These are phyloP conservation scores for Cryptococcus sp. DNA, from an alignment of 1,284 basidiomycete genomes.

Conservation along the genomic window DNA sequence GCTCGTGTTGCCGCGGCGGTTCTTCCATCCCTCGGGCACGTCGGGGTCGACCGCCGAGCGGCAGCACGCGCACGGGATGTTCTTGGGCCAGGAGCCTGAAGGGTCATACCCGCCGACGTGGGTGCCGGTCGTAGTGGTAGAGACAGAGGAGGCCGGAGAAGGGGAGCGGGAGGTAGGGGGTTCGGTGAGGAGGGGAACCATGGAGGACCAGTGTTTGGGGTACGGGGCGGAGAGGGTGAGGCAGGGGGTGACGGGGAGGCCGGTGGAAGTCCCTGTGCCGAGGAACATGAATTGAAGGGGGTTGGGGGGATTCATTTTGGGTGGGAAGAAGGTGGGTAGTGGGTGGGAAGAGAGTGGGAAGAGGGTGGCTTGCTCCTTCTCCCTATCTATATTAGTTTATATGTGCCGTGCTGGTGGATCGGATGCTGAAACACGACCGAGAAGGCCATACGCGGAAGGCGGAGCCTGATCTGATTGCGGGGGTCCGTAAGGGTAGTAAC, in stretches of 20 bases:
- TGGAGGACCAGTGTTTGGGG: conserved; percentile 19
- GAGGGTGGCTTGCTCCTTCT: no score
- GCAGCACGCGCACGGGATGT: conserved; percentile 45
- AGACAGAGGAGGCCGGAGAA: conserved; percentile 3
- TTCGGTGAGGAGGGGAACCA: conserved; percentile 21
- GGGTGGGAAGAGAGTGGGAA: no score
- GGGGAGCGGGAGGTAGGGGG: conserved; percentile 2
- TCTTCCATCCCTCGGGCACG: conserved; percentile 45
- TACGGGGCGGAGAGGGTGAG: conserved; percentile 35
- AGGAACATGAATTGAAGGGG: conserved; percentile 45
- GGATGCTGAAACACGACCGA: no score
- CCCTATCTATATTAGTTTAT: no score
- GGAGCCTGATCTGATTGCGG: no score
- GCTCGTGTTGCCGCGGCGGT: conserved; percentile 47
- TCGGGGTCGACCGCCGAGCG: conserved; percentile 38
- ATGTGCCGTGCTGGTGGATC: no score
- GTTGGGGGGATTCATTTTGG: background rate
- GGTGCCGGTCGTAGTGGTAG: conserved; percentile 10
- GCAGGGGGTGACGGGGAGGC: conserved; percentile 48
- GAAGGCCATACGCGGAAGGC: no score
- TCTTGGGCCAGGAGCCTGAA: conserved; percentile 32
- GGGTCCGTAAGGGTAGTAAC: no score
- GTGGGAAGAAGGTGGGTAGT: no score
- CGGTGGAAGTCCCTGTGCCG: conserved; percentile 49
- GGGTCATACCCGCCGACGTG: conserved; percentile 26